Conservation (phyloP, 225 moss, liverwort and hornwort genomes). For the Physcomitrellopsis africana region DNA sequence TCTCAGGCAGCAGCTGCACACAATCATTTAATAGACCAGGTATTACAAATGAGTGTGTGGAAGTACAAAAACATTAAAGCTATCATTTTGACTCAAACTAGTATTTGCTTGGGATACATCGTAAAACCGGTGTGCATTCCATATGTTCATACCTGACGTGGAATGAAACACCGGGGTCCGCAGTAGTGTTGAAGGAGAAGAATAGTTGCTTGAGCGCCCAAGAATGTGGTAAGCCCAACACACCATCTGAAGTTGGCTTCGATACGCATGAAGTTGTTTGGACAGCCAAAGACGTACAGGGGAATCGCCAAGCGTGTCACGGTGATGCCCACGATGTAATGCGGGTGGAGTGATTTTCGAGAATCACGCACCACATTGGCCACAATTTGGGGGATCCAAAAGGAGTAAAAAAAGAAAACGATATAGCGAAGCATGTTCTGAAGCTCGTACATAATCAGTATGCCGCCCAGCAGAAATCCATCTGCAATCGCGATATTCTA, state of each 20-base stretch:
- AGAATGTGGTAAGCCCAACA: conserved; percentile 51
- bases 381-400: conserved; percentile 79
- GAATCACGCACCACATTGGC: conserved; percentile 72
- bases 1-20: conserved; percentile 66
- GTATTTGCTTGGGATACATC: background rate
- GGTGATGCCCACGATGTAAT: conserved; percentile 72
- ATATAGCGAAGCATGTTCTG: conserved; percentile 69
- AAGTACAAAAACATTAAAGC: background rate
- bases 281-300: conserved; percentile 72
- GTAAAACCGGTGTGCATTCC: background rate
- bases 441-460: conserved; percentile 76
- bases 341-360: conserved; percentile 69
- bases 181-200: conserved; percentile 75
- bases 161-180: conserved; percentile 77
- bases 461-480: conserved; percentile 70
- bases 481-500: conserved; percentile 39
- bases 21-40: background rate
- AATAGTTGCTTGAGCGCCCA: conserved; percentile 56
- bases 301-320: conserved; percentile 67
- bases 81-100: background rate
- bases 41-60: background rate
- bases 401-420: conserved; percentile 64
- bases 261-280: conserved; percentile 70
- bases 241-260: conserved; percentile 68
- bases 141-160: conserved; percentile 52